These are phyloP conservation scores for Umbilicaria muhlenbergii DNA, from an alignment of 495 filamentous ascomycete genomes.

Conservation along the genomic window DNA sequence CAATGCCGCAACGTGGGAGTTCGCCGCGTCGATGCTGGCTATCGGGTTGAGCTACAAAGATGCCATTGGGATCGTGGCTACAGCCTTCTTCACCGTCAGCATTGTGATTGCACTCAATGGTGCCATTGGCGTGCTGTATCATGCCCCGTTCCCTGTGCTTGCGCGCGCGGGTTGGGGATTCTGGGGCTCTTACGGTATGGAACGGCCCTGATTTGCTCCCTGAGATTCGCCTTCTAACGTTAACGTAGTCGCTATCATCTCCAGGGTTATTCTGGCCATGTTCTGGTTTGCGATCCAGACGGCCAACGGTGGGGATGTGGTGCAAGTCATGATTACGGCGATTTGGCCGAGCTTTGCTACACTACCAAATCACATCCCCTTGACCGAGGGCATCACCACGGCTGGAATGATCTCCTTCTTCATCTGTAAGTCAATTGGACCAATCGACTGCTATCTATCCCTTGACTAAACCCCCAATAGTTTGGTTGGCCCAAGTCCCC, in stretches of 20 bases:
- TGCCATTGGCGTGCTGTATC: constrained; percentile 43
- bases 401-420: constrained; percentile 49
- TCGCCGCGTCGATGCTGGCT: constrained; percentile 42
- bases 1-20: constrained; percentile 46
- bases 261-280: constrained; percentile 48
- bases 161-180: constrained; percentile 53
- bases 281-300: constrained; percentile 64
- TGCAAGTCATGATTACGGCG: constrained; percentile 50
- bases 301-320: constrained; percentile 47
- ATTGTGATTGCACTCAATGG: constrained; percentile 50
- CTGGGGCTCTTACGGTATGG: constrained; percentile 39
- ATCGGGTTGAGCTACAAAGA: constrained; percentile 48
- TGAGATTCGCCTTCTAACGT: neutral
- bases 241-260: constrained; percentile 39
- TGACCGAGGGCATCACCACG: constrained; percentile 43
- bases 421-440: constrained; percentile 22
- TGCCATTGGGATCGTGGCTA: constrained; percentile 41
- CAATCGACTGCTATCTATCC: neutral
- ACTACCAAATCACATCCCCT: constrained; percentile 38
- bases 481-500: constrained; percentile 28
- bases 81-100: constrained; percentile 45
- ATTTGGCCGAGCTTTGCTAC: constrained; percentile 49
- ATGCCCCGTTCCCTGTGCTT: constrained; percentile 53
- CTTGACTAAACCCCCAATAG: neutral
- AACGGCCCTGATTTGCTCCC: no score